Evolutionary conservation across 345 rosid genomes (phyloP).

Genomic region (Cardiospermum halicacabum): DNA sequence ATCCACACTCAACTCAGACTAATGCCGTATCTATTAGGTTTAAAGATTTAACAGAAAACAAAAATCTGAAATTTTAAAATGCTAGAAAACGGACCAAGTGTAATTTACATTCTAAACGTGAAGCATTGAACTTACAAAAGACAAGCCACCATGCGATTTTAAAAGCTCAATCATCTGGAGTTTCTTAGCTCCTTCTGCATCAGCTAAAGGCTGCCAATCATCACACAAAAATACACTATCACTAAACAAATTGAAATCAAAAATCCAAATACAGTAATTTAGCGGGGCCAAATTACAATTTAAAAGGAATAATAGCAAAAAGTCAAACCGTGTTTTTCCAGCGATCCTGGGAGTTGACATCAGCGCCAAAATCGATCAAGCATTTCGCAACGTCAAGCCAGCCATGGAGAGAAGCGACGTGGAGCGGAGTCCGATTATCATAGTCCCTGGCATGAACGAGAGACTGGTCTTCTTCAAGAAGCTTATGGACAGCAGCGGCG

Average conservation of each 20-base stretch:
- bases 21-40: too few species aligned
- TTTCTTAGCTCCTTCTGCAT: slow-evolving; percentile 97
- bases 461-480: slow-evolving; percentile 82
- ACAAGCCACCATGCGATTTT: slow-evolving; percentile 79
- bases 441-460: slow-evolving; percentile 90
- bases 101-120: too few species aligned
- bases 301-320: neutral
- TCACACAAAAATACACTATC: slow-evolving; percentile 1
- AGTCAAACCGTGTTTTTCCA: slow-evolving; percentile 89
- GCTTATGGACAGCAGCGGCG: slow-evolving; percentile 72
- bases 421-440: slow-evolving; percentile 90
- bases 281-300: neutral
- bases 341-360: slow-evolving; percentile 98
- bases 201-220: slow-evolving; percentile 83
- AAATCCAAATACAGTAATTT: neutral
- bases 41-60: too few species aligned
- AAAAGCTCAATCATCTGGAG: slow-evolving; percentile 64
- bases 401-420: slow-evolving; percentile 95
- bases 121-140: slow-evolving; percentile 61
- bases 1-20: slow-evolving; percentile 14
- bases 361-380: slow-evolving; percentile 82
- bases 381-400: slow-evolving; percentile 90
- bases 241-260: neutral
- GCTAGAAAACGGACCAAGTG: too few species aligned
- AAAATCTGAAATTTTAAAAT: too few species aligned